These are phyloP conservation scores for Trichoderma atroviride DNA, from an alignment of 2,329 filamentous ascomycete species.

Conservation along the genomic window DNA sequence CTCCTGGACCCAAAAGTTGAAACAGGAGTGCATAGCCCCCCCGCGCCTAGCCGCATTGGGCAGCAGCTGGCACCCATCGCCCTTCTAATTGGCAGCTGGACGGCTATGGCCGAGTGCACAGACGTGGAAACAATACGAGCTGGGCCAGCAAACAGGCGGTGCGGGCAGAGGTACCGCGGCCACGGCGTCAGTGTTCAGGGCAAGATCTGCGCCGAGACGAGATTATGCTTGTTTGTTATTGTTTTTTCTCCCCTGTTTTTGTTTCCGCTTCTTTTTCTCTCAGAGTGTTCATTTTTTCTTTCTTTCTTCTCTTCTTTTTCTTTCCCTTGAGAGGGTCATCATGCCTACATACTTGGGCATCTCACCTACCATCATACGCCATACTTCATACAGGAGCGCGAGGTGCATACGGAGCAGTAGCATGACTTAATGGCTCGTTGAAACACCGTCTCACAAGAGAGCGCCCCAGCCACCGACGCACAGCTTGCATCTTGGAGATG, in stretches of 20 bases:
- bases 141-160: background rate
- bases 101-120: slow-evolving; percentile 3
- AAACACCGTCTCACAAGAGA: background rate
- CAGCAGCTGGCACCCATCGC: background rate
- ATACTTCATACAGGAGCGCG: too few relatives aligned
- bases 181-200: background rate
- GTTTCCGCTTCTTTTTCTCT: background rate
- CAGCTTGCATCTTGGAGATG: background rate
- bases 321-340: background rate
- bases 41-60: slow-evolving; percentile 11
- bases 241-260: background rate
- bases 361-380: background rate
- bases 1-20: slow-evolving; percentile 58
- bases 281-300: background rate
- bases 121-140: slow-evolving; percentile 14
- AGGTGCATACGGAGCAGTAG: background rate
- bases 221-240: background rate
- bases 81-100: slow-evolving; percentile 11
- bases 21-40: slow-evolving; percentile 28
- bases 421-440: background rate
- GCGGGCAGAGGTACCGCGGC: slow-evolving; percentile 4
- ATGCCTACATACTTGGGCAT: background rate
- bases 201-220: background rate
- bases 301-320: background rate
- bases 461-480: background rate